Conservation (phyloP, 2,329 filamentous ascomycete species). For the Daldinia sp. region DNA sequence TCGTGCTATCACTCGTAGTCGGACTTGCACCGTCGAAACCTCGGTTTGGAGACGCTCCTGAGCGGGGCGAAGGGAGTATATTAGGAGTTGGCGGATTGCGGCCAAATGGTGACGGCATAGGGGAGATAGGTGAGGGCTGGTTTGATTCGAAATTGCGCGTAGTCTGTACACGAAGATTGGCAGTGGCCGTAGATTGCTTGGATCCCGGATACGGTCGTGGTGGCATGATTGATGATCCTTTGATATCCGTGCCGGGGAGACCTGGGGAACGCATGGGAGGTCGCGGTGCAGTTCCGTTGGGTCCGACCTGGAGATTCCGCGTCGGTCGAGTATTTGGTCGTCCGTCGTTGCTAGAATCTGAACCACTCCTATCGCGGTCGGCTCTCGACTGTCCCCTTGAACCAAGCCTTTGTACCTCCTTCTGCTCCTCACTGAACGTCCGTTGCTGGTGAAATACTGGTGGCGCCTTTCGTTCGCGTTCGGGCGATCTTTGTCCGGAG, state of each 20-base stretch:
- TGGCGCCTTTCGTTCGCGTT: slow-evolving; percentile 55
- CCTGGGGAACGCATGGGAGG: slow-evolving; percentile 55
- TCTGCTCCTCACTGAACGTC: slow-evolving; percentile 55
- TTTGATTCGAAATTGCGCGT: slow-evolving; percentile 50
- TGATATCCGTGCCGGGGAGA: slow-evolving; percentile 58
- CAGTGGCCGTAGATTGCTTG: slow-evolving; percentile 37
- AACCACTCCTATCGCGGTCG: slow-evolving; percentile 63
- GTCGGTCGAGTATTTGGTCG: slow-evolving; percentile 52
- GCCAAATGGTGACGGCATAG: slow-evolving; percentile 49
- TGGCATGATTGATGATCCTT: slow-evolving; percentile 58
- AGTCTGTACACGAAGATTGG: slow-evolving; percentile 48
- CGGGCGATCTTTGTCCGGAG: slow-evolving; percentile 49
- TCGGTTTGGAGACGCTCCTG: slow-evolving; percentile 46
- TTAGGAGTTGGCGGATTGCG: slow-evolving; percentile 49
- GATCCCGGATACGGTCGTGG: slow-evolving; percentile 51
- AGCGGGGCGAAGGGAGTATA: slow-evolving; percentile 46
- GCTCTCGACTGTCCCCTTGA: slow-evolving; percentile 42
- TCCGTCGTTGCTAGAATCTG: slow-evolving; percentile 60
- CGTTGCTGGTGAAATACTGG: slow-evolving; percentile 56
- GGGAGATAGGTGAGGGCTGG: slow-evolving; percentile 57
- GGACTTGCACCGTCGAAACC: slow-evolving; percentile 37
- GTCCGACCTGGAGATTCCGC: slow-evolving; percentile 48
- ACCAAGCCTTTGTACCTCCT: slow-evolving; percentile 37
- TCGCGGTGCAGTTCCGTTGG: slow-evolving; percentile 40
- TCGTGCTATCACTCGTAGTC: slow-evolving; percentile 49